Evolutionary conservation across 306 rosid genomes (phyloP), one percentile per base, ranked within the genome.

Genomic region (Medicago ruthenica): DNA sequence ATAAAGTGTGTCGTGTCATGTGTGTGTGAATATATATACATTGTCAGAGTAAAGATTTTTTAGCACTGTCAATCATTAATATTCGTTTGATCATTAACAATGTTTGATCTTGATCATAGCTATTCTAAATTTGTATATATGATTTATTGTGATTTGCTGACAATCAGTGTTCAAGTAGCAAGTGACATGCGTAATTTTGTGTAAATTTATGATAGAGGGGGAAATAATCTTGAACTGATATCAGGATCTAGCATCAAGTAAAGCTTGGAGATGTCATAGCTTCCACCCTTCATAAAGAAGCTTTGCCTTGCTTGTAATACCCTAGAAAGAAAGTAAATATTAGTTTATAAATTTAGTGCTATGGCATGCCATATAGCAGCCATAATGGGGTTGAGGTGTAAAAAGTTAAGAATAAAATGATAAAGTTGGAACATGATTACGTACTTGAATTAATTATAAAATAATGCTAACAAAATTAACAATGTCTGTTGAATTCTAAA

Each of bases 401-500:
- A 50, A 67, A 40, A 7, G 37, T 24, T 21, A 13, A 14, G 11
- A 13, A 42, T 20, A 31, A 72, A 67, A 17, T 21, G 76, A 62
- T 18, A 67, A 59, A 14, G 61, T 68, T 75, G 71, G 40, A 48
- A 36, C 47, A 47, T 62, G 64, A 66, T 55, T 41, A 81, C 77
- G 3, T 62, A 70, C 54, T 53, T 41, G 50, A 70, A 42, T 62
- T 76, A n/a, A 41, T 31, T 44, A 41, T 76, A 41, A 42, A 53
- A 54, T 44, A 40, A 64, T 44, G 54, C 18, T 42, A 37, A 65
- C 67, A 62, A 45, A 64, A 82, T 45, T 72, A 57, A 73, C 55
- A 58, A 58, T 48, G 8, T 74, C 8, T 55, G 42, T 67, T 77
- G 82, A 72, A 77, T 77, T 45, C 68, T 21, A 64, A 24, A 37